Evolutionary conservation across 164 flowering plant genomes (phyloP).

Genomic region (Santalum album): DNA sequence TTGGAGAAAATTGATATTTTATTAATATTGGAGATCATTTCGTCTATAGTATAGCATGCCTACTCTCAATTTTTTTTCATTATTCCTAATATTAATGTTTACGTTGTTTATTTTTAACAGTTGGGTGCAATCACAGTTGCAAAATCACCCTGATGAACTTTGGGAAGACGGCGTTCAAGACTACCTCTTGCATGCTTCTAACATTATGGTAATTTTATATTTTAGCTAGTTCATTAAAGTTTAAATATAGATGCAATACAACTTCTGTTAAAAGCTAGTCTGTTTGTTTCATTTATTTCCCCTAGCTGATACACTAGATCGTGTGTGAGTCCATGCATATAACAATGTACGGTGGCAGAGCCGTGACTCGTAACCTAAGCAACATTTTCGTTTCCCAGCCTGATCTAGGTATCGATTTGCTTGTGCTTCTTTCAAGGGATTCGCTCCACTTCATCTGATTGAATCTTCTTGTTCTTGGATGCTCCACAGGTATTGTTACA

Average conservation of each 20-base stretch:
- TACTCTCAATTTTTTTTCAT: neutral
- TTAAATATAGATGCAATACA: no score
- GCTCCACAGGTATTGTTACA: no score
- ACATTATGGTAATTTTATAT: constrained; percentile 49
- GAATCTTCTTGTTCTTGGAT: no score
- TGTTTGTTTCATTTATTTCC: no score
- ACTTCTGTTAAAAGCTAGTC: no score
- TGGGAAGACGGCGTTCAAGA: constrained; percentile 93
- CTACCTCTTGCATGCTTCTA: constrained; percentile 70
- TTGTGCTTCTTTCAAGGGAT: no score
- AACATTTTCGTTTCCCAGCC: no score
- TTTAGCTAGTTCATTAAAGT: neutral
- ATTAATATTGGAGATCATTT: neutral
- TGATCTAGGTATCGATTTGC: no score
- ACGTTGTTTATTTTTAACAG: constrained; percentile 27
- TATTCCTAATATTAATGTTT: neutral
- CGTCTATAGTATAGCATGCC: neutral
- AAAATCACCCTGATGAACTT: constrained; percentile 89
- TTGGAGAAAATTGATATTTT: no score
- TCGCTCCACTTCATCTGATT: no score
- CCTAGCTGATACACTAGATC: neutral
- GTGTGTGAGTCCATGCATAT: neutral
- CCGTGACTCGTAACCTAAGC: no score
- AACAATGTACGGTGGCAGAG: no score
- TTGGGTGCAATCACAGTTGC: constrained; percentile 84